Base-by-base conservation (phyloP, 2,329 filamentous ascomycete genomes). In the Penicillium sp. region DNA sequence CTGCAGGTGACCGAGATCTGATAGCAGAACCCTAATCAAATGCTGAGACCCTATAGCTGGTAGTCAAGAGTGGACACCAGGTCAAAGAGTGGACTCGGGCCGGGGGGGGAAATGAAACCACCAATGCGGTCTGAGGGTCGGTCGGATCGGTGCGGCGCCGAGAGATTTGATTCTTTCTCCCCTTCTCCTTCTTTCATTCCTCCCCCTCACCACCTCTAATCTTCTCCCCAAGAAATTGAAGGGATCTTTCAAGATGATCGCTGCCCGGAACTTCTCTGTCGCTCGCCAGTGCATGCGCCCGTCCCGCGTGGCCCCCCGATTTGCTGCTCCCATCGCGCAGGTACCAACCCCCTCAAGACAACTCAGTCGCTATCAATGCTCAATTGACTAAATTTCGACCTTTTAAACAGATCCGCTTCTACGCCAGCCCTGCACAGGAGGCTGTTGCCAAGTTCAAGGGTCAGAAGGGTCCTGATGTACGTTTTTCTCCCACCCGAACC, bases 361-460 rank as follows among this genome's bases (percentile, higher is more conserved):
- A 52, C 50, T 51, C 55, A 53, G 47, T 51, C 52, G 48, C 45
- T 58, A 58, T 59, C 33, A 60, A 54, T 56, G 53, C 33, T 59
- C 60, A 60, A 61, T 60, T 57, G 31, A 54, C 59, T 69, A 61
- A 73, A 42, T 6, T 43, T 63, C 40, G 17, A 49, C 2, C 29
- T 42, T 25, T 52, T 40, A 45, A 62, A 35, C 69, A 80, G 86
- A 75, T 84, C 77, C 78, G 93, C 88, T 81, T 86, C 85, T 75
- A 85, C 73, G 69, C 73, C 72, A 71, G 69, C 60, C 69, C 75
- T 60, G 81, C 75, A 77, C 78, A 84, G 60, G 86, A 90, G 42
- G 85, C 85, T 70, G 92, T 97, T 71, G 94, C 93, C 78, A 90
- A 94, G 82, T 99, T 97, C 83, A 89, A 91, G 73, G 94, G 93